phyloP scores from a whole-genome alignment of 1,284 basidiomycete species.

The Malassezia dermatis region DNA sequence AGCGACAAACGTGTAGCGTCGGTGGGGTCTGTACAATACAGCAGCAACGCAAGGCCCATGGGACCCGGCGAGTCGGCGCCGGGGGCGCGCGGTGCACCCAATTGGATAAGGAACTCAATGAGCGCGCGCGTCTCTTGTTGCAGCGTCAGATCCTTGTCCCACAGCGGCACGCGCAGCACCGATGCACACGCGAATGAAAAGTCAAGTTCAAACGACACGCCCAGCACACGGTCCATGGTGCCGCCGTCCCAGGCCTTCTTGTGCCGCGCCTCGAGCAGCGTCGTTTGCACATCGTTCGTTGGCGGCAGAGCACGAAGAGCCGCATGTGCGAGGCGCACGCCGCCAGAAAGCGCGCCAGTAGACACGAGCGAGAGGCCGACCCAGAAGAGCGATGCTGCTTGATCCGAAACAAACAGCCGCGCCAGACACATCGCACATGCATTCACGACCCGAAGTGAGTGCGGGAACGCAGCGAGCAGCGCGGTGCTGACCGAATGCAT shows the following conservation, averaged over 20 bases:
- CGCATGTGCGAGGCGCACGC: not conserved
- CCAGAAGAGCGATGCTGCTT: slow-evolving; percentile 6
- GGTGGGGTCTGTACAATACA: not conserved
- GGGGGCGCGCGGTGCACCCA: not conserved
- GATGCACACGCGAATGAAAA: slow-evolving; percentile 6
- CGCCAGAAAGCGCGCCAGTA: not conserved
- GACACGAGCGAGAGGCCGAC: not conserved
- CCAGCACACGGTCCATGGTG: slow-evolving; percentile 1
- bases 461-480: not conserved
- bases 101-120: not conserved
- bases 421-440: not conserved
- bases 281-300: not conserved
- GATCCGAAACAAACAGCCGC: not conserved
- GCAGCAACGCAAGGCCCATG: not conserved
- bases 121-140: not conserved
- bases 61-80: not conserved
- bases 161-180: not conserved
- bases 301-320: not conserved
- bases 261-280: not conserved
- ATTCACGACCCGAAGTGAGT: not conserved
- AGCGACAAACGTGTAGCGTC: not conserved
- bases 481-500: not conserved
- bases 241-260: not conserved
- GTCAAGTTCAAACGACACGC: slow-evolving; percentile 8
- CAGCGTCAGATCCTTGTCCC: not conserved